Conservation (phyloP, 768 basidiomycete species). For the Porpolomopsis calyptriformis region DNA sequence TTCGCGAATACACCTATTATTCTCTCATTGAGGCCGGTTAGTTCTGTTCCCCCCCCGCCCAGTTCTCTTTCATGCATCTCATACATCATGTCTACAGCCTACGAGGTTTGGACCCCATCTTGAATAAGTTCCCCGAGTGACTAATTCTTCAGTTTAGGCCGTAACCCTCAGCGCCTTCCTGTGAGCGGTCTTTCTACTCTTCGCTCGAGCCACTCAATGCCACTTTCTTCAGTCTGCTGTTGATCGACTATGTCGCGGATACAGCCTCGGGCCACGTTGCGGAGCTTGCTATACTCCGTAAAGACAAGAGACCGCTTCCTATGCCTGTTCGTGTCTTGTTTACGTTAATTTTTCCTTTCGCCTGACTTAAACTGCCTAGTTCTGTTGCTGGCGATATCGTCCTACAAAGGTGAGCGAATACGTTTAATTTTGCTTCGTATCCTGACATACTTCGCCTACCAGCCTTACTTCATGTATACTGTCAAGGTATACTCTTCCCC, state of each 20-base stretch:
- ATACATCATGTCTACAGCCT: slow-evolving; percentile 31
- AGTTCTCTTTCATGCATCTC: slow-evolving; percentile 1
- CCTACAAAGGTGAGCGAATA: slow-evolving; percentile 53
- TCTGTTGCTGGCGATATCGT: slow-evolving; percentile 73
- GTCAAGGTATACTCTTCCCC: slow-evolving; percentile 47
- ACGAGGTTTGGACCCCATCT: slow-evolving; percentile 41
- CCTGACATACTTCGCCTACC: slow-evolving; percentile 4
- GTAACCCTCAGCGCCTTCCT: slow-evolving; percentile 81
- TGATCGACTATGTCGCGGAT: slow-evolving; percentile 77
- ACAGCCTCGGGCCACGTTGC: slow-evolving; percentile 54
- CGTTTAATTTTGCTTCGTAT: neutral
- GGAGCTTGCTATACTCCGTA: slow-evolving; percentile 58
- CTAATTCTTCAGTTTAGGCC: slow-evolving; percentile 35
- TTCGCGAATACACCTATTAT: slow-evolving; percentile 56
- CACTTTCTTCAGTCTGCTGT: slow-evolving; percentile 41
- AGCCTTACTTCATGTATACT: slow-evolving; percentile 86
- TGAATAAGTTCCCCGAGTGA: neutral
- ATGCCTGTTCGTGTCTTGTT: slow-evolving; percentile 36
- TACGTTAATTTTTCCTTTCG: neutral
- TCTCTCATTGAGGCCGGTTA: slow-evolving; percentile 36
- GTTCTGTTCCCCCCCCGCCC: slow-evolving; percentile 12
- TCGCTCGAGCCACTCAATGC: slow-evolving; percentile 5
- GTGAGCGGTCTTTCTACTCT: slow-evolving; percentile 28
- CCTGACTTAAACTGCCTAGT: slow-evolving; percentile 27
- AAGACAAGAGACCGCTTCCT: slow-evolving; percentile 67